Base-by-base conservation (phyloP, 1,284 basidiomycete species). In the Polyporus tsugae region DNA sequence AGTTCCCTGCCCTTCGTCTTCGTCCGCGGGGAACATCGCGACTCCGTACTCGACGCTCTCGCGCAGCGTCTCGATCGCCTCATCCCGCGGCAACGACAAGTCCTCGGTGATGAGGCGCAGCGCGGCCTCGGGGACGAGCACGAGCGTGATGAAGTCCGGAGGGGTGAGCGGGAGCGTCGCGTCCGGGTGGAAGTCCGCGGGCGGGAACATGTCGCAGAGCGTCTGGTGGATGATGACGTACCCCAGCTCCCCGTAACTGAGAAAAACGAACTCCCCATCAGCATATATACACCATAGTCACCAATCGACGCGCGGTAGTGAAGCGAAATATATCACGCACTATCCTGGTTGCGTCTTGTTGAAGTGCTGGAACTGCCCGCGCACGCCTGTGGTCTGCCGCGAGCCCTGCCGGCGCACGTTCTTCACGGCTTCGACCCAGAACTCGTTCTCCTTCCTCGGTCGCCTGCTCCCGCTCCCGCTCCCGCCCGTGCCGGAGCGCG, bases 301-400 rank as follows among this genome's bases (percentile, higher is more conserved):
- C 17, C 17, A 6, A 44, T 6, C 17, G 42, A n/a, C 17, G 15
- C 2, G 13, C 9, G 33, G 44, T 4, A 19, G 33, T 68, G 60
- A 58, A 22, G 63, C 10, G 46, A 49, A 53, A 79, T 22, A 62
- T 42, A n/a, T 57, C 17, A 82, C 93, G 82, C 75, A 95, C 93
- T 95, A 95, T 82, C 93, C 93, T 46, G 93, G 91, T 72, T 93
- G 92, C 1, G 87, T 87, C 80, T 89, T 92, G 73, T 92, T 86
- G 74, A 95, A 95, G 73, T 82, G 91, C 35, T 87, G 83, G 74
- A 93, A 92, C 74, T 94, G 93, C 1, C 87, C 91, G 58, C 84
- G 86, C 60, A 93, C 85, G 39, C 92, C 89, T 2, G 86, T 83
- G 13, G 87, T 87, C n/a, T 86, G 86, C 57, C 88, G 85, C 35